These are phyloP conservation scores for Sarocladium strictum DNA, from an alignment of 2,329 filamentous ascomycete genomes.

Conservation along the genomic window DNA sequence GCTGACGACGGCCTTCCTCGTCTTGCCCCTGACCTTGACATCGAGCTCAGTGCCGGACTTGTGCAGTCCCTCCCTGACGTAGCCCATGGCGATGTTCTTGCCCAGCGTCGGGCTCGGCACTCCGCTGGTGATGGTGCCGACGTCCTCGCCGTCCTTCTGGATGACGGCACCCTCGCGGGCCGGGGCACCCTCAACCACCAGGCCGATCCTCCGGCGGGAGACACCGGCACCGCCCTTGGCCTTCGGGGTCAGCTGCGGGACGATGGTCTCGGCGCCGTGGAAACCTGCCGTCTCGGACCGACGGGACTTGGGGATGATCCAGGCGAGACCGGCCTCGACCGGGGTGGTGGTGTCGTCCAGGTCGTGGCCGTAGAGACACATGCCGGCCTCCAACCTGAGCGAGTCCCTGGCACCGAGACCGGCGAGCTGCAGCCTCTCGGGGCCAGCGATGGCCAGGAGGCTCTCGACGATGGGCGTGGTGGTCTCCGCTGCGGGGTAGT, in stretches of 20 bases:
- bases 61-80: constrained; percentile 74
- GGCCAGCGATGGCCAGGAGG: constrained; percentile 59
- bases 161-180: constrained; percentile 86
- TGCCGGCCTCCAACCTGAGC: constrained; percentile 88
- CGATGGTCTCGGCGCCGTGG: constrained; percentile 73
- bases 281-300: constrained; percentile 60
- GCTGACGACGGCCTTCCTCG: constrained; percentile 66
- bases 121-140: constrained; percentile 83
- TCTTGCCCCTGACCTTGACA: constrained; percentile 71
- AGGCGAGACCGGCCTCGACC: constrained; percentile 53
- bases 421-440: constrained; percentile 64
- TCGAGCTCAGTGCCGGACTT: constrained; percentile 78
- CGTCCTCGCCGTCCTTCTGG: constrained; percentile 55
- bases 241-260: constrained; percentile 68
- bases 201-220: constrained; percentile 67
- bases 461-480: constrained; percentile 56
- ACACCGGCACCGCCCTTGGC: constrained; percentile 68
- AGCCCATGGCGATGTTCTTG: constrained; percentile 95
- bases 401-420: constrained; percentile 89
- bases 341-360: constrained; percentile 69
- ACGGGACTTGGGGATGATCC: constrained; percentile 80
- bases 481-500: constrained; percentile 29
- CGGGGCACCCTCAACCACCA: constrained; percentile 78
- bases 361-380: constrained; percentile 99
- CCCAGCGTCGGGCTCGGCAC: constrained; percentile 81